Conservation (phyloP, 2,329 filamentous ascomycete species). For the Volutella citrinella region DNA sequence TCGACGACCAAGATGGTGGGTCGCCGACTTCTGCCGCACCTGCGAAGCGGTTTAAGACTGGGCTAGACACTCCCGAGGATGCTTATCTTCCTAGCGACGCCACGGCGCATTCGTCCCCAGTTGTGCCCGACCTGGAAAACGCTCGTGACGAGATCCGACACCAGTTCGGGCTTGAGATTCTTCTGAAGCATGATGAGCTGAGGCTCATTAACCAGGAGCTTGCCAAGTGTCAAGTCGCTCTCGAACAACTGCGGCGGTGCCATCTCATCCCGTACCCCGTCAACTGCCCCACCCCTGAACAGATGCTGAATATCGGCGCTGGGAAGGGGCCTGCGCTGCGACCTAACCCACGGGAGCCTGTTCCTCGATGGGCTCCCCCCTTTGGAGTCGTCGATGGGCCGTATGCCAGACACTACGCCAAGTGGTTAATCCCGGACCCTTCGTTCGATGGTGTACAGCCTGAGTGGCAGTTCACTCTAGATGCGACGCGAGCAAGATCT, state of each 20-base stretch:
- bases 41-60: slow-evolving; percentile 42
- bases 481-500: slow-evolving; percentile 41
- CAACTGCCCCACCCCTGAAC: slow-evolving; percentile 61
- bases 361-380: slow-evolving; percentile 76
- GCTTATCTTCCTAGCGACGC: slow-evolving; percentile 16
- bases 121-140: slow-evolving; percentile 41
- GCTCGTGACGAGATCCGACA: slow-evolving; percentile 75
- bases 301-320: slow-evolving; percentile 67
- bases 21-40: slow-evolving; percentile 22
- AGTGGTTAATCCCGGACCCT: slow-evolving; percentile 89
- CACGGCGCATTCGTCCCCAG: slow-evolving; percentile 15
- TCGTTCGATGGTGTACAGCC: slow-evolving; percentile 71
- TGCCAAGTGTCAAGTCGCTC: slow-evolving; percentile 87
- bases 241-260: slow-evolving; percentile 91
- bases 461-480: slow-evolving; percentile 41
- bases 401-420: slow-evolving; percentile 90
- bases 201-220: slow-evolving; percentile 94
- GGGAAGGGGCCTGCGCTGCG: slow-evolving; percentile 72
- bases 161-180: slow-evolving; percentile 86
- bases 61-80: slow-evolving; percentile 23
- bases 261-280: slow-evolving; percentile 88
- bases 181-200: slow-evolving; percentile 92
- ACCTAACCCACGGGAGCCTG: slow-evolving; percentile 57
- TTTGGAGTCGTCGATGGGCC: slow-evolving; percentile 91
- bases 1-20: slow-evolving; percentile 30